These are phyloP conservation scores for Maudiozyma humilis DNA, from an alignment of 1,139 yeast species.

Conservation along the genomic window DNA sequence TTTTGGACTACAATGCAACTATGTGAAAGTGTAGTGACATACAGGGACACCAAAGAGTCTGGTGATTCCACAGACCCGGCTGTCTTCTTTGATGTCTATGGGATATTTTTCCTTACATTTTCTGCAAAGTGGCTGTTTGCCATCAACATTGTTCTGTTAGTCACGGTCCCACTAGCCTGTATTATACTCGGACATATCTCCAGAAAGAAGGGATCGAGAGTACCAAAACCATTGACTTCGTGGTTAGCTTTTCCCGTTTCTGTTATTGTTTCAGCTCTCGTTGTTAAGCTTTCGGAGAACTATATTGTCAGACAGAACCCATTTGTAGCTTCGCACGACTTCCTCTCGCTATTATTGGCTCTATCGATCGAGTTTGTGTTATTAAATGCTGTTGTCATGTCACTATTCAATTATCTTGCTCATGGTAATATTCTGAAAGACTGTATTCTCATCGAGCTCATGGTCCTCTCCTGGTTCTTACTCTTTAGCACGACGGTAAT, in stretches of 20 bases:
- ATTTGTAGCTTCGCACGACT: slow-evolving; percentile 51
- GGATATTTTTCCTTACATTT: slow-evolving; percentile 44
- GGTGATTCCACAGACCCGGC: slow-evolving; percentile 38
- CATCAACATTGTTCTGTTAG: slow-evolving; percentile 43
- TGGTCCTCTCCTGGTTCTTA: slow-evolving; percentile 48
- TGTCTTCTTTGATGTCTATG: slow-evolving; percentile 54
- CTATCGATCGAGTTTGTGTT: slow-evolving; percentile 41
- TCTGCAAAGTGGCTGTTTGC: slow-evolving; percentile 43
- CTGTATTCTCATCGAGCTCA: slow-evolving; percentile 50
- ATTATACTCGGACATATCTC: slow-evolving; percentile 42
- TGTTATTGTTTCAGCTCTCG: slow-evolving; percentile 36
- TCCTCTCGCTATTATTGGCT: slow-evolving; percentile 42
- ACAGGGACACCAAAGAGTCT: slow-evolving; percentile 25
- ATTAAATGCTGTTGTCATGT: slow-evolving; percentile 48
- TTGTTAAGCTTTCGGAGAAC: slow-evolving; percentile 30
- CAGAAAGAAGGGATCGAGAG: slow-evolving; percentile 44
- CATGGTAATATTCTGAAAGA: slow-evolving; percentile 68
- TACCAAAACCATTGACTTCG: slow-evolving; percentile 31
- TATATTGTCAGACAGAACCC: slow-evolving; percentile 37
- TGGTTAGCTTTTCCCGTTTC: slow-evolving; percentile 56
- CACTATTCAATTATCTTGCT: slow-evolving; percentile 42
- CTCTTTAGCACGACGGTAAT: slow-evolving; percentile 45
- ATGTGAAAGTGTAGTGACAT: slow-evolving; percentile 35
- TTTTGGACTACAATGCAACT: slow-evolving; percentile 59
- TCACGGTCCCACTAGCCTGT: slow-evolving; percentile 48